phyloP scores from a whole-genome alignment of 2,329 filamentous ascomycete species.

The Xenosphaeropsis pyriputrescens region DNA sequence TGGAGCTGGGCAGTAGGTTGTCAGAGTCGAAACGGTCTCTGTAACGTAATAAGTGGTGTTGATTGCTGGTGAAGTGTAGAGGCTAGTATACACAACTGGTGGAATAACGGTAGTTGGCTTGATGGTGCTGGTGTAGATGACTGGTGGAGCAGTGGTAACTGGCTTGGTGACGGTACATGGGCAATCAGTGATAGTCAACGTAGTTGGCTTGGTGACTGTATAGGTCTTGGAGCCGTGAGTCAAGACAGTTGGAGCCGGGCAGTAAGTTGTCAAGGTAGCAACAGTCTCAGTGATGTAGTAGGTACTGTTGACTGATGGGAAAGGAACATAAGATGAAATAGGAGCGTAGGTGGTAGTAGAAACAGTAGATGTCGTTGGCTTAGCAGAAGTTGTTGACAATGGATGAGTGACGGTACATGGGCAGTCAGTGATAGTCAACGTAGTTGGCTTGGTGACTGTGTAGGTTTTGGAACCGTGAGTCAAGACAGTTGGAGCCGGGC shows the following conservation, averaged over 20 bases:
- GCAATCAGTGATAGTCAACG: not conserved
- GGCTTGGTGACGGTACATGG: not conserved
- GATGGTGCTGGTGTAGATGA: not conserved
- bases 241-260: slow-evolving; percentile 38
- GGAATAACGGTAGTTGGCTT: no score
- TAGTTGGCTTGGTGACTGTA: not conserved
- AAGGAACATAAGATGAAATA: no score
- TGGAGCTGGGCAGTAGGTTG: slow-evolving; percentile 19
- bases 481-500: slow-evolving; percentile 38
- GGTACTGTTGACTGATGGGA: not conserved
- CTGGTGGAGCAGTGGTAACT: not conserved
- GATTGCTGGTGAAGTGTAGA: not conserved
- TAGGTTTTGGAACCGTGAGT: slow-evolving; percentile 51
- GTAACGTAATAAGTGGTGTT: not conserved
- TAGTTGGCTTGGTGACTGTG: not conserved
- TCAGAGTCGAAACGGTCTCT: not conserved
- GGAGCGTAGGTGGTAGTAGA: not conserved
- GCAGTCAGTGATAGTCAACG: no score
- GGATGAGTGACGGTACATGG: no score
- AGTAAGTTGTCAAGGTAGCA: not conserved
- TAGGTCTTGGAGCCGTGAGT: slow-evolving; percentile 51
- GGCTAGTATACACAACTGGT: no score
- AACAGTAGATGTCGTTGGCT: not conserved
- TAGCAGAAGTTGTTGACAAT: no score
- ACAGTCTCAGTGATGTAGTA: not conserved